Evolutionary conservation across 495 filamentous ascomycete genomes (phyloP).

Genomic region (Gamarada debralockiae): DNA sequence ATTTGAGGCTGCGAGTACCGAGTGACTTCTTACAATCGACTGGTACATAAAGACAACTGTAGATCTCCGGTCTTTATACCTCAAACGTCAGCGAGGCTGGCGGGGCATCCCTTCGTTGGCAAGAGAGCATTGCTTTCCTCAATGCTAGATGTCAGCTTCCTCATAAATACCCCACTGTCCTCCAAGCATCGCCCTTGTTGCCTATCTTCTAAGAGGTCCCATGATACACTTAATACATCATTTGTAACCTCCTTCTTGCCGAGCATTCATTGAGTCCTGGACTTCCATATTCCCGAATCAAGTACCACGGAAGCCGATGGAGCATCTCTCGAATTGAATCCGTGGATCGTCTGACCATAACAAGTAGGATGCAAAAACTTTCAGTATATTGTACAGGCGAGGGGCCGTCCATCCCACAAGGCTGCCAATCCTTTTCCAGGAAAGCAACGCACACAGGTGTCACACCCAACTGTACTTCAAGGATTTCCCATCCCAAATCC

Average conservation of each 20-base stretch:
- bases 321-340: background rate
- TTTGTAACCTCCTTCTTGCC: no score
- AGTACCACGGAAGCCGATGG: background rate
- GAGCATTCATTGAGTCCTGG: no score
- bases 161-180: background rate
- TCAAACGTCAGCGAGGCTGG: background rate
- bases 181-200: background rate
- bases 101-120: no score
- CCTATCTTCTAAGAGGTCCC: background rate
- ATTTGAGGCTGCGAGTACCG: no score
- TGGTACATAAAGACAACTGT: no score
- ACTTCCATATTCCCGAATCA: background rate
- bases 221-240: no score
- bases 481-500: conserved; percentile 21
- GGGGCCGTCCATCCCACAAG: background rate
- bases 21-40: no score
- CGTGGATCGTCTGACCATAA: conserved; percentile 1
- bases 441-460: background rate
- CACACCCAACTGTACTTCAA: background rate
- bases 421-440: background rate
- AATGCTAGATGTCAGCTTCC: background rate
- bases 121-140: no score
- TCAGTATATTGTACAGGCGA: background rate
- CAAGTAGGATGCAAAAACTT: background rate
- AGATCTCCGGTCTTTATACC: no score